phyloP scores from a whole-genome alignment of 805 yeast species.

The Saccharomyces mikatae region DNA sequence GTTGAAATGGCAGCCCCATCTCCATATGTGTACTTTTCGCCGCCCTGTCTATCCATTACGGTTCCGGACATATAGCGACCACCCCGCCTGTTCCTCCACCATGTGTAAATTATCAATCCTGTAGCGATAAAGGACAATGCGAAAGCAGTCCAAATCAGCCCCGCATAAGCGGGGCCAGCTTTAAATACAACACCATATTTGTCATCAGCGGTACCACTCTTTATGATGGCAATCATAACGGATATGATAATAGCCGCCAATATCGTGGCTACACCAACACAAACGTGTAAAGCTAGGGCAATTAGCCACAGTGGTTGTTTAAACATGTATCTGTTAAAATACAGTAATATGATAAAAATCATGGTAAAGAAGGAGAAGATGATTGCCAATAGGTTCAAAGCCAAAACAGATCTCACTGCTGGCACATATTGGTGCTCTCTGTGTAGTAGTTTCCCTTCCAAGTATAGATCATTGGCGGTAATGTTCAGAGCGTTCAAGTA shows the following conservation, averaged over 20 bases:
- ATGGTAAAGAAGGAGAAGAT: conserved; percentile 19
- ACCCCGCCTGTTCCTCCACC: neutral
- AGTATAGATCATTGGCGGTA: conserved; percentile 20
- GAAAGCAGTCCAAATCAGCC: conserved; percentile 28
- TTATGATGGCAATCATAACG: conserved; percentile 25
- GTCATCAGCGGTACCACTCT: conserved; percentile 28
- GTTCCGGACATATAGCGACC: neutral
- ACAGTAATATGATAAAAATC: conserved; percentile 6
- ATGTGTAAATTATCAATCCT: neutral
- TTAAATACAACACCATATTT: conserved; percentile 23
- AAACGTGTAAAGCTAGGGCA: neutral
- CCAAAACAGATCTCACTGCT: conserved; percentile 26
- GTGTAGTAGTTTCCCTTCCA: conserved; percentile 25
- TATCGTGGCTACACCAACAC: conserved; percentile 18
- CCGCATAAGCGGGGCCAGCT: conserved; percentile 20
- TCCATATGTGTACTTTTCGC: neutral
- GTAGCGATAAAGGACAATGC: conserved; percentile 17
- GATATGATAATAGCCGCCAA: conserved; percentile 24
- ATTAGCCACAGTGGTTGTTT: conserved; percentile 2
- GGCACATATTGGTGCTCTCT: conserved; percentile 29
- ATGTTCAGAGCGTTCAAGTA: conserved; percentile 25
- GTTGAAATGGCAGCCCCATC: neutral
- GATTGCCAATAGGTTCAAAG: conserved; percentile 22
- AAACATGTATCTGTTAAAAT: neutral
- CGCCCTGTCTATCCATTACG: neutral